phyloP scores from a whole-genome alignment of 805 yeast species.

The Hagleromyces aurorensis region DNA sequence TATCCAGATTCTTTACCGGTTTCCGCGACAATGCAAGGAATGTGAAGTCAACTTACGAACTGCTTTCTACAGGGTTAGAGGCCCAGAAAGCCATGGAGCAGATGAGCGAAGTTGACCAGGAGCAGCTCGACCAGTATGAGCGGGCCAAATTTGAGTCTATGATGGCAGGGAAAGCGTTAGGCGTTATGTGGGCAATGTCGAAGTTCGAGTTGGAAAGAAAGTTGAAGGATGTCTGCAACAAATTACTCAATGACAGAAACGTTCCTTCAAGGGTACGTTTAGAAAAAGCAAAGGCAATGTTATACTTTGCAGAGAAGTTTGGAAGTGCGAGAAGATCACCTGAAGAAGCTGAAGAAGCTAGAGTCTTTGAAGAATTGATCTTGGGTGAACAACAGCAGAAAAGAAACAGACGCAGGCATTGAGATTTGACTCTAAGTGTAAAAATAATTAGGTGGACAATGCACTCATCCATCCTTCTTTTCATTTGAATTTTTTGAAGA shows the following conservation, averaged over 20 bases:
- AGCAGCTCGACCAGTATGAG: conserved; percentile 47
- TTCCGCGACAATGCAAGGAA: conserved; percentile 79
- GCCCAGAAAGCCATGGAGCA: conserved; percentile 76
- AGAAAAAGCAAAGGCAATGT: conserved; percentile 72
- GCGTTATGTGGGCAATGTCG: conserved; percentile 94
- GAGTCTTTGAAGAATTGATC: conserved; percentile 85
- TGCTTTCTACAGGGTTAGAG: conserved; percentile 77
- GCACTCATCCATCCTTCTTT: no score
- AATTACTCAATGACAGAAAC: conserved; percentile 59
- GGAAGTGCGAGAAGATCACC: conserved; percentile 58
- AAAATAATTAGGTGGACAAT: no score
- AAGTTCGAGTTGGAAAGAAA: conserved; percentile 76
- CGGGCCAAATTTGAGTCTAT: conserved; percentile 73
- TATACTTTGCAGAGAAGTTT: conserved; percentile 65
- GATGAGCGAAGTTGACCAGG: conserved; percentile 61
- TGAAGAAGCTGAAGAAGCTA: conserved; percentile 89
- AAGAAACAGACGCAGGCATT: conserved; percentile 42
- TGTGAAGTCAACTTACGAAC: conserved; percentile 75
- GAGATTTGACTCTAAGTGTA: no score
- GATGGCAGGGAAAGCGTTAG: conserved; percentile 81
- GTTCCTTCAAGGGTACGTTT: conserved; percentile 55
- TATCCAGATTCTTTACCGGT: conserved; percentile 73
- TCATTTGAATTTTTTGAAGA: no score
- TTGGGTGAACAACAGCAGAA: conserved; percentile 70
- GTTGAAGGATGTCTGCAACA: conserved; percentile 75